Base-by-base conservation (phyloP, 768 basidiomycete genomes). In the Xerocomus spinulosus region DNA sequence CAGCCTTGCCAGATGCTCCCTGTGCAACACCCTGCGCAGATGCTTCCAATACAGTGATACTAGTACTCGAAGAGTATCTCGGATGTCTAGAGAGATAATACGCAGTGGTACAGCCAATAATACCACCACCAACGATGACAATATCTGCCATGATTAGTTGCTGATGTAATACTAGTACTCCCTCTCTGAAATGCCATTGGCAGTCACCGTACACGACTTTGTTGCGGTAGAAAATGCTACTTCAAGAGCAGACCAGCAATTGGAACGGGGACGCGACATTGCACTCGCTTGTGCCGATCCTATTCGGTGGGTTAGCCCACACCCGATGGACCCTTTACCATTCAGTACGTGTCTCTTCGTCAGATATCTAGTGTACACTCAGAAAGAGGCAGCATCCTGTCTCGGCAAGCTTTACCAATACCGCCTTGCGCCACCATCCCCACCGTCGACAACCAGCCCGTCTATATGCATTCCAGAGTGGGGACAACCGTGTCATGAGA, bases 1-100 rank as follows among this genome's bases (percentile, higher is more conserved):
- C 90, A 0, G 89, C 86, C 61, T 92, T 92, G 15, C 89, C 89
- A 0, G 83, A 87, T 0, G 87, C 85, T 0, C 87, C 91, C 51
- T 87, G 85, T 0, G 89, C 91, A 17, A 81, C 73, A 6, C 80
- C 81, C 38, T 75, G 60, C 6, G 62, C 70, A 0, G 85, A 88
- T 44, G 89, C 85, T 55, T 93, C 82, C 44, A 95, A 64, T 8
- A 91, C 69, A 14, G 81, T 85, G 35, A 87, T 69, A 23, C 64
- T 72, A 10, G 72, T 70, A 4, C 61, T 64, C 9, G 67, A 50
- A 4, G 69, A 57, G 56, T 74, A 80, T 9, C 64, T 68, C 4
- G 79, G 77, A 51, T 85, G 81, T 20, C 73, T 73, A 13, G 84
- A 70, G 43, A 91, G 73, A 64, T 87, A 92, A 70, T 88, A 92